Percentiles rank a stretch among this genome's conserved stretches.
These are phyloP conservation scores for Glonium stellatum DNA, from an alignment of 495 filamentous ascomycete species.

Conservation along the genomic window DNA sequence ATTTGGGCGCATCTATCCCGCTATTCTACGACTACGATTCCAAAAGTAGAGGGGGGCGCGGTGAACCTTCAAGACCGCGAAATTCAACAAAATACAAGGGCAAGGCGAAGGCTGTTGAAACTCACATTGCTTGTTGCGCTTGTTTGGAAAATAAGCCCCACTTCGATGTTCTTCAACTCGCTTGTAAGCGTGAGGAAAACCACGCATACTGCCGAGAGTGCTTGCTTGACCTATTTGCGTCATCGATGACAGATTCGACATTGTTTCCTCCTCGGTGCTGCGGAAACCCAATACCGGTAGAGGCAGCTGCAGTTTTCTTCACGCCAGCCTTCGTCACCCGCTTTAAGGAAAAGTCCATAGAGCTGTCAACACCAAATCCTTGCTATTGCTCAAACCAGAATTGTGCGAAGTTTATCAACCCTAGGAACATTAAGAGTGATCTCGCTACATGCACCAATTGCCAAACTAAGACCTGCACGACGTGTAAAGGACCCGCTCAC, in stretches of 20 bases:
- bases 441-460: constrained; percentile 6
- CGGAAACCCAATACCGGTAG: constrained; percentile 9
- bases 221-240: constrained; percentile 6
- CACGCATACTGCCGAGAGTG: constrained; percentile 6
- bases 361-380: background rate
- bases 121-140: constrained; percentile 3
- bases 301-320: constrained; percentile 1
- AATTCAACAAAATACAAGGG: background rate
- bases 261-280: constrained; percentile 28
- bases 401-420: constrained; percentile 18
- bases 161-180: constrained; percentile 2
- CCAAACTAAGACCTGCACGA: background rate
- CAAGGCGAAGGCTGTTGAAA: background rate
- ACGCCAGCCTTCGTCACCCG: background rate
- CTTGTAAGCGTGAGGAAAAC: background rate
- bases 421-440: constrained; percentile 11
- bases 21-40: background rate
- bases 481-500: background rate
- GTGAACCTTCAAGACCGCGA: background rate
- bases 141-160: constrained; percentile 1
- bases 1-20: no score
- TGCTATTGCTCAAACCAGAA: background rate
- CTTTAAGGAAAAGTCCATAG: background rate
- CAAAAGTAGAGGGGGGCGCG: background rate
- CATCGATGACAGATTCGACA: background rate